A percentile compares a stretch with the other conserved stretches of the same genome.
Evolutionary conservation across 1,139 yeast genomes (phyloP).

Genomic region (Candida mesenterica): DNA sequence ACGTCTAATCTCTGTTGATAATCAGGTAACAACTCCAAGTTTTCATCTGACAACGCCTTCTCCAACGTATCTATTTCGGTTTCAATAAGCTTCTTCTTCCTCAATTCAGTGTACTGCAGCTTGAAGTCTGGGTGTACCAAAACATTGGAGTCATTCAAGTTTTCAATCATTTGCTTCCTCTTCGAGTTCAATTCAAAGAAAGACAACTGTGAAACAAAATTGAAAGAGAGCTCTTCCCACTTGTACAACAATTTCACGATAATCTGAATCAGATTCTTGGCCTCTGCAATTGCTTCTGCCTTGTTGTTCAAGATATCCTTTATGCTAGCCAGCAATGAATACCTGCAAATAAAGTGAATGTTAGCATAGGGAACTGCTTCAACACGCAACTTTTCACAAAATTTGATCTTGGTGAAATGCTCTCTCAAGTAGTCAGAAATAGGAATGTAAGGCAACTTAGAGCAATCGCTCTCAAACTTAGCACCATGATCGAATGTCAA

Average conservation of each 20-base stretch:
- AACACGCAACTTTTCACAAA: constrained; percentile 33
- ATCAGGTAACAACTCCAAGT: constrained; percentile 86
- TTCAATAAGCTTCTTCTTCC: constrained; percentile 46
- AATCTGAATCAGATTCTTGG: constrained; percentile 39
- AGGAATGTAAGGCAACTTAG: constrained; percentile 54
- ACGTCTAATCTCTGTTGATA: constrained; percentile 86
- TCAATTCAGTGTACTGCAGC: constrained; percentile 46
- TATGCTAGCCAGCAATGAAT: constrained; percentile 40
- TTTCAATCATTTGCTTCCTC: constrained; percentile 38
- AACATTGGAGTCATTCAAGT: constrained; percentile 29
- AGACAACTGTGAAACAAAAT: constrained; percentile 46
- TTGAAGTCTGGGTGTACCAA: constrained; percentile 44
- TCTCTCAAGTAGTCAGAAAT: constrained; percentile 23
- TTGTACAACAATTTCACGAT: constrained; percentile 42
- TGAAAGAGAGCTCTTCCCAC: constrained; percentile 47
- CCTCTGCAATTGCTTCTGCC: constrained; percentile 38
- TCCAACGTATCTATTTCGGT: constrained; percentile 56
- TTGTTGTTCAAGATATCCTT: constrained; percentile 46
- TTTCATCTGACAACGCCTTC: constrained; percentile 75
- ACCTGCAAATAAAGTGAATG: constrained; percentile 52
- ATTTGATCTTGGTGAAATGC: constrained; percentile 30
- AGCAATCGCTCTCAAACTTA: constrained; percentile 29
- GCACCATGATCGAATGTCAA: constrained; percentile 48
- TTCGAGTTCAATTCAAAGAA: constrained; percentile 52
- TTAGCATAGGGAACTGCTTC: constrained; percentile 46